A percentile compares a stretch with the other conserved stretches of the same genome.
These are phyloP conservation scores for Pseudogymnoascus sp. DNA, from an alignment of 2,329 filamentous ascomycete genomes.

Conservation along the genomic window DNA sequence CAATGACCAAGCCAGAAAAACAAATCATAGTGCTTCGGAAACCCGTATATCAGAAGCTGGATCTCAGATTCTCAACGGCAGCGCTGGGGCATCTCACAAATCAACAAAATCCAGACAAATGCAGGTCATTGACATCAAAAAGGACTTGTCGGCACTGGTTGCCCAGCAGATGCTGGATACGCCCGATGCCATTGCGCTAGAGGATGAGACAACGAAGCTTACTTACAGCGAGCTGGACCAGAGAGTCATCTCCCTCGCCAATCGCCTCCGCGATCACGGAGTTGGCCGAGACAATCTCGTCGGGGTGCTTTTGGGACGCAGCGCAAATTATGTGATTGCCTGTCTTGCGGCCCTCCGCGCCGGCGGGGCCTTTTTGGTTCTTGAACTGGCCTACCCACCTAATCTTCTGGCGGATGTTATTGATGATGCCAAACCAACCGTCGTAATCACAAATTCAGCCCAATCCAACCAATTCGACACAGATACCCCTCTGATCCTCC, in stretches of 20 bases:
- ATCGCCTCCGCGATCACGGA: conserved; percentile 55
- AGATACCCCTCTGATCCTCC: conserved; percentile 53
- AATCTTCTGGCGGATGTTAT: conserved; percentile 67
- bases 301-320: conserved; percentile 66
- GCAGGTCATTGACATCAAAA: conserved; percentile 60
- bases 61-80: conserved; percentile 9
- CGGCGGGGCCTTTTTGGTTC: conserved; percentile 70
- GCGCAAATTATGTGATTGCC: conserved; percentile 70
- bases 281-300: conserved; percentile 67
- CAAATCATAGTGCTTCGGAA: conserved; percentile 11
- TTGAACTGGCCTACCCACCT: conserved; percentile 71
- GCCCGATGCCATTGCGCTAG: conserved; percentile 61
- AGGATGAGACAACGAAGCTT: conserved; percentile 58
- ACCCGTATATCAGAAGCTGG: neutral
- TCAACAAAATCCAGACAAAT: conserved; percentile 33
- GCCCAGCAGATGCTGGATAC: conserved; percentile 58
- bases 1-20: conserved; percentile 9
- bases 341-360: conserved; percentile 70
- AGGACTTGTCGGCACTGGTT: conserved; percentile 67
- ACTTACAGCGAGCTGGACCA: conserved; percentile 67
- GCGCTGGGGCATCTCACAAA: conserved; percentile 11
- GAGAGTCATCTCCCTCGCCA: conserved; percentile 56
- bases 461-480: conserved; percentile 59
- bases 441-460: conserved; percentile 59
- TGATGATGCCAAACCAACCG: conserved; percentile 62